These are phyloP conservation scores for Aspergillus panamensis DNA, from an alignment of 495 filamentous ascomycete genomes.

Conservation along the genomic window DNA sequence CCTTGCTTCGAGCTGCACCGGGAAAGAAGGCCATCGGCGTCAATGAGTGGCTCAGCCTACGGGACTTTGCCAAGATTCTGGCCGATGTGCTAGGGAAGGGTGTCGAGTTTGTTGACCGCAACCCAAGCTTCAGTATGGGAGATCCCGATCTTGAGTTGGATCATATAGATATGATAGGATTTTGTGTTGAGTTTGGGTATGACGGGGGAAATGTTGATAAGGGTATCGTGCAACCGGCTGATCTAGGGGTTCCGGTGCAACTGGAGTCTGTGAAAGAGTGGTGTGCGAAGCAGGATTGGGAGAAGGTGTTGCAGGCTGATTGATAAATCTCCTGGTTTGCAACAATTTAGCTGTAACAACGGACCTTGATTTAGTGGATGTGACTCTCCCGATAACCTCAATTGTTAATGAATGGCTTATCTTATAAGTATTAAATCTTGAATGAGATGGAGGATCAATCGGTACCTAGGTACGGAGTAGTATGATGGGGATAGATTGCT, in stretches of 20 bases:
- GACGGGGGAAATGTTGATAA: constrained; percentile 7
- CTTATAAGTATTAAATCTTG: no score
- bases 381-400: background rate
- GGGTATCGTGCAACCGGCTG: background rate
- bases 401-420: no score
- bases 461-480: no score
- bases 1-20: constrained; percentile 25
- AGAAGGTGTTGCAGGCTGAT: background rate
- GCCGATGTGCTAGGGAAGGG: constrained; percentile 11
- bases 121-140: background rate
- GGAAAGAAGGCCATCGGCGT: constrained; percentile 32
- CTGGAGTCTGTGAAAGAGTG: constrained; percentile 6
- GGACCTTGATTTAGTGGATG: background rate
- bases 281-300: constrained; percentile 10
- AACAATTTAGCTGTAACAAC: background rate
- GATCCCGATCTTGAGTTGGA: constrained; percentile 7
- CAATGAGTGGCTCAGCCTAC: constrained; percentile 25
- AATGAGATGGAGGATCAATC: no score
- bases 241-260: background rate
- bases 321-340: no score
- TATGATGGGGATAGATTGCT: no score
- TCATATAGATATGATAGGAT: constrained; percentile 11
- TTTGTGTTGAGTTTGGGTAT: constrained; percentile 15
- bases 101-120: constrained; percentile 5
- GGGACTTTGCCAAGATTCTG: constrained; percentile 29